A percentile compares a stretch with the other conserved stretches of the same genome.
These are phyloP conservation scores for Aphanomyces invadans DNA, from an alignment of 352 stramenopile species.

Conservation along the genomic window DNA sequence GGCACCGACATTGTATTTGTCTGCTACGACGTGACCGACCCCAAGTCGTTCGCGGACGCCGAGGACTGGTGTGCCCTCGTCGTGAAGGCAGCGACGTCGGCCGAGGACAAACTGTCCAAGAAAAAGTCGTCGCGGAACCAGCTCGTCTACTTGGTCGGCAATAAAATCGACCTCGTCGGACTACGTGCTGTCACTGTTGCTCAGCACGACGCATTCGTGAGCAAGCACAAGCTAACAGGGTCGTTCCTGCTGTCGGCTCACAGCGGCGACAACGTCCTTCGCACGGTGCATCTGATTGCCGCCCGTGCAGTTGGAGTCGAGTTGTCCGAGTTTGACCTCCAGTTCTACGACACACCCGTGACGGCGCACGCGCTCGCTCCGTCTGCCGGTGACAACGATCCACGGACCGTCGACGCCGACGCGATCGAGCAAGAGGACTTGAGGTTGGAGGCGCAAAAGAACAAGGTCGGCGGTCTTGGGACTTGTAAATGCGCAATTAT, in stretches of 20 bases:
- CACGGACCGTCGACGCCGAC: slow-evolving; percentile 58
- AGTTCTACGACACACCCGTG: slow-evolving; percentile 67
- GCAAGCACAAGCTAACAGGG: slow-evolving; percentile 43
- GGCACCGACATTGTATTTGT: slow-evolving; percentile 68
- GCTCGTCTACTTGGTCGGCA: slow-evolving; percentile 65
- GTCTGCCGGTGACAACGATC: slow-evolving; percentile 31
- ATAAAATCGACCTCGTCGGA: slow-evolving; percentile 81
- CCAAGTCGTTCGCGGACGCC: slow-evolving; percentile 69
- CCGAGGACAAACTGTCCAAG: slow-evolving; percentile 30
- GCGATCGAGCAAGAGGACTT: slow-evolving; percentile 70
- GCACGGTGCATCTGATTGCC: slow-evolving; percentile 69
- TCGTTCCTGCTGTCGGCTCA: slow-evolving; percentile 78
- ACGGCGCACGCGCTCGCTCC: slow-evolving; percentile 38
- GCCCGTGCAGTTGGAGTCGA: slow-evolving; percentile 54
- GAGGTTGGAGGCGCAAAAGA: background rate
- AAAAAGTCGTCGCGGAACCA: no score
- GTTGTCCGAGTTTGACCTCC: slow-evolving; percentile 73
- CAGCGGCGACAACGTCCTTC: slow-evolving; percentile 77
- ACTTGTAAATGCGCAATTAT: slow-evolving; percentile 14
- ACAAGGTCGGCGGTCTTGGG: background rate
- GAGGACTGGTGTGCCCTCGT: slow-evolving; percentile 70
- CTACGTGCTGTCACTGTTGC: slow-evolving; percentile 59
- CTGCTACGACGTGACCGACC: slow-evolving; percentile 83
- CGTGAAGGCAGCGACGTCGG: slow-evolving; percentile 8
- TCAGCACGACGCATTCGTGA: slow-evolving; percentile 73